Evolutionary conservation across 2,329 filamentous ascomycete species (phyloP), one percentile per base, ranked within the genome.

Genomic region (Alternaria ethzedia): DNA sequence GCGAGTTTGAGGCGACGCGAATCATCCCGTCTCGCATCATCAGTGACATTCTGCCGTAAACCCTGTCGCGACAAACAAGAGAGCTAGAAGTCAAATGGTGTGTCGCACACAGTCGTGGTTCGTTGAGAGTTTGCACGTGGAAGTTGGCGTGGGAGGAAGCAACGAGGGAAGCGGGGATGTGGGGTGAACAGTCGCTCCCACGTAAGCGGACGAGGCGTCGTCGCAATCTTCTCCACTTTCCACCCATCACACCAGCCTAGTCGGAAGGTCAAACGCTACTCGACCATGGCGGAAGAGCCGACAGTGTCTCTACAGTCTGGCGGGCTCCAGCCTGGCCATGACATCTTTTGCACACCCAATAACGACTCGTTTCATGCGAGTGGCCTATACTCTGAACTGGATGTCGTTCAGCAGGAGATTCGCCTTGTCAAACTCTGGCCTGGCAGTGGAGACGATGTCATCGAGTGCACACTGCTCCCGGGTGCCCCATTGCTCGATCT

Each of bases 61-160:
- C 15, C 41, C 41, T n/a, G 21, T 44, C 17, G 43, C 44, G 12
- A 36, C 15, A 11, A 23, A 58, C 21, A 15, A 5, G 13, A 4
- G 8, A 28, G 36, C 20, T 44, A 41, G 9, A 26, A 36, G 25
- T 28, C 36, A 7, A 12, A 23, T 65, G 70, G 67, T 72, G 68
- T 70, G 63, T 54, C 17, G 71, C 28, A 61, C 20, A 28, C 44
- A 10, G 23, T 36, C 47, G 41, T 68, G 67, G 61, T 73, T 73
- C 69, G 69, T 52, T 57, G 41, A 20, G 12, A 21, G n/a, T n/a
- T 46, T 17, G 65, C 67, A 70, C 65, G 64, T 69, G 67, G 45
- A 47, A 30, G 58, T 63, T 43, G 56, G 21, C 21, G 50, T 54
- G 50, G 61, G 63, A 59, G 59, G 61, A 51, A 64, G 28, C 57